These are phyloP conservation scores for Nematocida sp. DNA, from an alignment of 371 early-diverging fungal species.

Conservation along the genomic window DNA sequence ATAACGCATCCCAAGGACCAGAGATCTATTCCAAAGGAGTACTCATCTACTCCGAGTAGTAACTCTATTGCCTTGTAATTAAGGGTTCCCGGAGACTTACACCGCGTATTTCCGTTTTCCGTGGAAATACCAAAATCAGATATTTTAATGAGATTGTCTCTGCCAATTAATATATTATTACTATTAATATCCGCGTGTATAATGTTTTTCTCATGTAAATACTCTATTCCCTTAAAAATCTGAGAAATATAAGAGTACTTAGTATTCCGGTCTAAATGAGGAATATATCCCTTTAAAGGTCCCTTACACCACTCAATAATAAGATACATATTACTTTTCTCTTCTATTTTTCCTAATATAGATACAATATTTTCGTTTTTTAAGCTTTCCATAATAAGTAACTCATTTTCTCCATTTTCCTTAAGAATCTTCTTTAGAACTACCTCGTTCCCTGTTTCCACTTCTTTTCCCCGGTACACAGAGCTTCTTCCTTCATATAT, in stretches of 20 bases:
- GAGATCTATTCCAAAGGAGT: constrained; percentile 82
- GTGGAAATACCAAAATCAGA: constrained; percentile 97
- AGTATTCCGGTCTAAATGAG: constrained; percentile 83
- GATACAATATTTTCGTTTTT: constrained; percentile 79
- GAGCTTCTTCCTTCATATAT: background rate
- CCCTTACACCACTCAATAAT: constrained; percentile 86
- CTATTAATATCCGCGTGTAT: constrained; percentile 98
- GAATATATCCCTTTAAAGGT: constrained; percentile 86
- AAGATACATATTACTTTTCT: constrained; percentile 80
- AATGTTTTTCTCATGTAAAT: constrained; percentile 81
- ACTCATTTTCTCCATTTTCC: constrained; percentile 84
- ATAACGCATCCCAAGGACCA: constrained; percentile 98
- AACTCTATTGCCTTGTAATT: constrained; percentile 98
- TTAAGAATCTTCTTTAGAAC: constrained; percentile 86
- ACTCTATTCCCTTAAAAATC: constrained; percentile 82
- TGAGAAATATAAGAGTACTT: constrained; percentile 94
- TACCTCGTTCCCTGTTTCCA: too few relatives aligned
- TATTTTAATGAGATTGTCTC: constrained; percentile 79
- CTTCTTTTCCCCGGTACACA: background rate
- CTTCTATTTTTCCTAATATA: constrained; percentile 76
- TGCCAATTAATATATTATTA: constrained; percentile 83
- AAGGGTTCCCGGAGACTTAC: constrained; percentile 76
- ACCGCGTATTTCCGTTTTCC: constrained; percentile 80
- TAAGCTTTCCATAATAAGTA: constrained; percentile 82
- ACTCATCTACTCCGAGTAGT: constrained; percentile 80